phyloP scores from a whole-genome alignment of 1,139 yeast species.

The Hyphopichia burtonii region DNA sequence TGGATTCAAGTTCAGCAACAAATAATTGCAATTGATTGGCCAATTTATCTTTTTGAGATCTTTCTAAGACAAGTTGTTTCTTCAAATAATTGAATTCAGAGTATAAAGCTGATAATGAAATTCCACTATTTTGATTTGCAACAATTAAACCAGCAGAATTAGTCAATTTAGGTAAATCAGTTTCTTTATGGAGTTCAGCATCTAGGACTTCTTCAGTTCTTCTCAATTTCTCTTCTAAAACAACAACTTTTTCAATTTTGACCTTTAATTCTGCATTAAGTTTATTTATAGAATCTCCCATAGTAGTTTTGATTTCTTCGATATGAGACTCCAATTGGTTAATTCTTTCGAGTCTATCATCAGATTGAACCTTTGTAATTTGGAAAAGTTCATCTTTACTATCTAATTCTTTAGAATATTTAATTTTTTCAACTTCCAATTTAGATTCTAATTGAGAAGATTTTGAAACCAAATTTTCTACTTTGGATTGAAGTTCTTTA shows the following conservation, averaged over 20 bases:
- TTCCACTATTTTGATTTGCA: constrained; percentile 42
- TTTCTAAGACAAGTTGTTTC: constrained; percentile 68
- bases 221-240: constrained; percentile 35
- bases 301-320: constrained; percentile 39
- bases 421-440: constrained; percentile 42
- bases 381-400: constrained; percentile 63
- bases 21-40: constrained; percentile 71
- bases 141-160: constrained; percentile 45
- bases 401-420: constrained; percentile 60
- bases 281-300: constrained; percentile 26
- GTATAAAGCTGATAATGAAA: constrained; percentile 67
- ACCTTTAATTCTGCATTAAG: constrained; percentile 22
- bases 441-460: constrained; percentile 29
- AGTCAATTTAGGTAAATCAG: constrained; percentile 38
- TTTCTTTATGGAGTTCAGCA: constrained; percentile 39
- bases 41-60: constrained; percentile 66
- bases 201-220: constrained; percentile 45
- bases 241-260: constrained; percentile 33
- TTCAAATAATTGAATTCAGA: constrained; percentile 66
- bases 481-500: constrained; percentile 19
- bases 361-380: constrained; percentile 53
- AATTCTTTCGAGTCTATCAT: constrained; percentile 47
- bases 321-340: constrained; percentile 46
- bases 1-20: constrained; percentile 72
- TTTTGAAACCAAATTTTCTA: constrained; percentile 46